Base-by-base conservation (phyloP, 2,329 filamentous ascomycete species). In the Penicillium concentricum region DNA sequence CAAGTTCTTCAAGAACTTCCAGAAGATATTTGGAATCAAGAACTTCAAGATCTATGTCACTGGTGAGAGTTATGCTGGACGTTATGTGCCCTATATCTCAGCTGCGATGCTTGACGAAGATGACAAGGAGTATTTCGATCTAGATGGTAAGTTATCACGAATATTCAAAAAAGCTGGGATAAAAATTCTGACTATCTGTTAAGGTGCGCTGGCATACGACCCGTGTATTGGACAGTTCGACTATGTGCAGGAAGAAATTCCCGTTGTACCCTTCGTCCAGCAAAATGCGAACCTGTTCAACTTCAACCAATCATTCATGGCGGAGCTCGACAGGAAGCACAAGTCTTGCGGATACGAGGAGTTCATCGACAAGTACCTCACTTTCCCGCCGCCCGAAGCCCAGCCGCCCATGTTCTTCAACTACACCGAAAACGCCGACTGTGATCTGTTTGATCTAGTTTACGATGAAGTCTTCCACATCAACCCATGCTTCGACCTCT, bases 401-500 rank as follows among this genome's bases (percentile, higher is more conserved):
- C 72, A 87, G 74, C 90, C 91, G 1, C 87, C 89, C 0, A 76
- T 80, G 3, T 78, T 30, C 79, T 84, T 6, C 79, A 81, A 58
- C 70, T 71, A 54, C 22, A 72, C 75, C 49, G 72, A 76, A 26
- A 63, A 74, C 35, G 74, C 74, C 0, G 67, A 74, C 0, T 92
- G 89, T 69, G 77, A 79, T 48, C 66, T 90, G 20, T 88, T 82
- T 65, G 71, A 80, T 56, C 76, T 81, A 22, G 82, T 90, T 30
- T 77, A 76, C 64, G 62, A 78, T 0, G 87, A 84, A 30, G 81
- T 82, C 8, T 60, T 78, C 5, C 67, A 76, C 1, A 72, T 84
- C 34, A 94, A 94, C 74, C 90, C 90, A 0, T 94, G 91, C 77
- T 95, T 89, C 74, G 85, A 91, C 70, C 77, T 90, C 12, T 94